Base-by-base conservation (phyloP, 108 stramenopile species). In the Skeletonema marinoi region DNA sequence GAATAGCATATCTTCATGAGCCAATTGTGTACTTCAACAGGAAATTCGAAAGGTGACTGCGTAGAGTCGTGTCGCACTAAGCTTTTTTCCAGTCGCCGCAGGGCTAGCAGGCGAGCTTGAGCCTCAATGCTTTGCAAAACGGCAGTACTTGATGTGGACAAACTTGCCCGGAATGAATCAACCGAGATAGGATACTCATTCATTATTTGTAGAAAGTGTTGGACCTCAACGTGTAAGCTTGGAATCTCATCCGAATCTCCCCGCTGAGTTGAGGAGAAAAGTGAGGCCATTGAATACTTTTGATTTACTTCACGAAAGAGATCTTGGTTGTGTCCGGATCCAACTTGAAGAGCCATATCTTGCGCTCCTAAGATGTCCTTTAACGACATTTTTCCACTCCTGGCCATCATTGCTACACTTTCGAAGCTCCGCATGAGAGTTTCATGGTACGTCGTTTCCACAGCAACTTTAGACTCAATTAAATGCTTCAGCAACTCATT, bases 311-410 rank as follows among this genome's bases (percentile, higher is more conserved):
- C 39, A 11, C 68, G 16, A 33, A 73, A 78, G 3, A 56, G 68
- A 31, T 68, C 32, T 42, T 44, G 25, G n/a, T 74, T 41, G 51
- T 21, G 29, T 5, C 25, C 54, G 9, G 25, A 25, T 2, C 29
- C 10, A 25, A 56, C 25, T 6, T 48, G 68, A 59, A 60, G 35
- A 25, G 62, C 33, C 31, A 78, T 65, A 46, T 83, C 82, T 30
- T 74, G 68, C 46, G 82, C 82, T 6, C 77, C 82, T 39, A 74
- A 25, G 48, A 83, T 74, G n/a, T 83, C 77, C 41, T 83, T 72
- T n/a, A 83, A n/a, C n/a, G 36, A 44, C 19, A 83, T 44, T 41
- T 66, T 83, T 13, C 68, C 82, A 65, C 76, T 73, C 12, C 70
- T 77, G 48, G 66, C 72, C 30, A 83, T 77, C 2, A 64, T 78